A percentile compares a stretch with the other conserved stretches of the same genome.
Conservation (phyloP, 192 early-diverging fungal genomes). For the Coemansia sp. region DNA sequence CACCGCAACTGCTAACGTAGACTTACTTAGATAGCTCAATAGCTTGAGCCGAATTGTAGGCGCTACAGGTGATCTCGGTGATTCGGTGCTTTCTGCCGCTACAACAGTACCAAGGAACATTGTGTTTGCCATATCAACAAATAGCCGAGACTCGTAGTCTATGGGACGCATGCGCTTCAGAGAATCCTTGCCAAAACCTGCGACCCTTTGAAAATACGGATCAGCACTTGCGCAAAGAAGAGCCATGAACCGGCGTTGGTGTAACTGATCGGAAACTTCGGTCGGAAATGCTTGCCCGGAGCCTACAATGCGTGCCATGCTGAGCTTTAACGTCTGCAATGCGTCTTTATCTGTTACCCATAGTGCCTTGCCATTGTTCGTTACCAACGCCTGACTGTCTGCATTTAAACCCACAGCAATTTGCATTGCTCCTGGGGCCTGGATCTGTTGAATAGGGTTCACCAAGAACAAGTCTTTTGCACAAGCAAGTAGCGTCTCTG, state of each 20-base stretch:
- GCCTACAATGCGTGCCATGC: conserved; percentile 26
- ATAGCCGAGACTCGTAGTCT: conserved; percentile 65
- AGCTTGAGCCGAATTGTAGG: conserved; percentile 30
- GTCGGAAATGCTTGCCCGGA: conserved; percentile 50
- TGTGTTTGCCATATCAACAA: conserved; percentile 57
- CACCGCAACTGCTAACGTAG: conserved; percentile 65
- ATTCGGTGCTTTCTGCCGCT: conserved; percentile 7
- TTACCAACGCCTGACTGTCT: conserved; percentile 38
- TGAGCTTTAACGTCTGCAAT: conserved; percentile 26
- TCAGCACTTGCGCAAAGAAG: conserved; percentile 58
- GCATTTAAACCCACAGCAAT: conserved; percentile 22
- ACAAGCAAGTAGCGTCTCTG: conserved; percentile 13
- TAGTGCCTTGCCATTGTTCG: conserved; percentile 70
- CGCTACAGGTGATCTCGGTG: conserved; percentile 19
- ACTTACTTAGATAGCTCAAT: conserved; percentile 53
- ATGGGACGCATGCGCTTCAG: conserved; percentile 68
- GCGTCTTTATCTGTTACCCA: conserved; percentile 60
- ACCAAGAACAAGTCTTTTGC: conserved; percentile 26
- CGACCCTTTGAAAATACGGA: conserved; percentile 65
- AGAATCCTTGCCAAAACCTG: conserved; percentile 74
- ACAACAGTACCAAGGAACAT: conserved; percentile 63
- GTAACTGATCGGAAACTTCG: conserved; percentile 32
- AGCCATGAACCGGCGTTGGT: conserved; percentile 56
- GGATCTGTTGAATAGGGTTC: conserved; percentile 2
- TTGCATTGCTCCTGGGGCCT: background rate